A percentile compares a stretch with the other conserved stretches of the same genome.
phyloP scores from a whole-genome alignment of 495 filamentous ascomycete genomes.

The Articulospora tetracladia region DNA sequence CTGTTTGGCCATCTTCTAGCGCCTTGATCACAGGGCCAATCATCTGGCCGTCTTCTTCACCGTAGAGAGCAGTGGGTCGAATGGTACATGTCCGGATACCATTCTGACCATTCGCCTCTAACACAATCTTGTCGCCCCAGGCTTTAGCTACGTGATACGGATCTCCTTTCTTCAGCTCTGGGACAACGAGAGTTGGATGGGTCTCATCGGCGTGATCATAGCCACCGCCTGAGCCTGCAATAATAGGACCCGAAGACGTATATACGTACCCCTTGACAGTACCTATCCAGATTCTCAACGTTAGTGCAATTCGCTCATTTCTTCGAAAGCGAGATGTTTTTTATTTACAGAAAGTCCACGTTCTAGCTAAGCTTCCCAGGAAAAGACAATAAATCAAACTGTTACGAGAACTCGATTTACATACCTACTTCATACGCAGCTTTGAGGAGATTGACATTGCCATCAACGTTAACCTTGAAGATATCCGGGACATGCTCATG shows the following conservation, averaged over 20 bases:
- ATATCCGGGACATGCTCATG: slow-evolving; percentile 6
- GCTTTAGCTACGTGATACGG: slow-evolving; percentile 50
- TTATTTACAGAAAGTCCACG: no score
- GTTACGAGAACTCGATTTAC: no score
- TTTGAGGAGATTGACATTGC: slow-evolving; percentile 68
- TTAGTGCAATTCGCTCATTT: no score
- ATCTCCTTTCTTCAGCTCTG: slow-evolving; percentile 7
- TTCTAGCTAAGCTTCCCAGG: no score
- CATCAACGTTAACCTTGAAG: slow-evolving; percentile 73
- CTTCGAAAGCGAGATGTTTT: no score
- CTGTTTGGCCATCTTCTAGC: slow-evolving; percentile 59
- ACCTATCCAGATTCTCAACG: background rate
- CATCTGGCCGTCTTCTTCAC: slow-evolving; percentile 69
- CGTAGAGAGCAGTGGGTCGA: slow-evolving; percentile 84
- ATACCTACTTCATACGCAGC: slow-evolving; percentile 11
- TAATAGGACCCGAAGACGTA: slow-evolving; percentile 16
- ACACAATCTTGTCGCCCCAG: slow-evolving; percentile 76
- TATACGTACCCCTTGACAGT: slow-evolving; percentile 13
- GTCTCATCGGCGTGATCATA: slow-evolving; percentile 55
- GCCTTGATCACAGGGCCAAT: slow-evolving; percentile 61
- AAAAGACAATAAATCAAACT: no score
- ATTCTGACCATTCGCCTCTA: slow-evolving; percentile 67
- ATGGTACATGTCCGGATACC: slow-evolving; percentile 69
- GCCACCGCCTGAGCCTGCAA: slow-evolving; percentile 8
- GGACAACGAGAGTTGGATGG: slow-evolving; percentile 29